Evolutionary conservation across 139 green algal species (phyloP), one percentile per base, ranked within the genome.

Genomic region (Yamagishiella unicocca): DNA sequence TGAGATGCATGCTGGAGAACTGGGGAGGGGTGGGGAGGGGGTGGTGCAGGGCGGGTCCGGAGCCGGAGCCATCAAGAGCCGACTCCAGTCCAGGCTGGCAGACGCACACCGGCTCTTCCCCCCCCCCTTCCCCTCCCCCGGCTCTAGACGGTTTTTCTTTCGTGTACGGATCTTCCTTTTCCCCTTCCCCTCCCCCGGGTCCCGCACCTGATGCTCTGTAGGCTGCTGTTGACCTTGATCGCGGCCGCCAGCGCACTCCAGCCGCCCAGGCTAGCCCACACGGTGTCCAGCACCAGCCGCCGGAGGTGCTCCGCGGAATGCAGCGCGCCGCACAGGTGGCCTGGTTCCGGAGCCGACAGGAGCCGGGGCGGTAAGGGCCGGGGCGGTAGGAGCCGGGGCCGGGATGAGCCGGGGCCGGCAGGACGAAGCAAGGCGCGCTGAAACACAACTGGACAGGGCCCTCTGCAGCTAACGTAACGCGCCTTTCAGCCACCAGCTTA

Each of bases 221-320:
- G 81, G 62, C 64, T 66, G n/a, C 43, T 79, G 82, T 87, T 87
- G 46, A 80, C 67, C 53, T 80, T 87, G 17, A 87, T 24, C 0
- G 82, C 82, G 2, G 82, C 67, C 24, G 25, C 82, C 82, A 87
- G 82, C 46, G 82, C 82, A n/a, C 29, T 54, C 82, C 82, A 87
- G 21, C 82, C 82, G 10, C 40, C 67, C 67, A 17, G 46, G 50
- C 67, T 61, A 6, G 67, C 67, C 82, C 82, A 87, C 45, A 87
- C 82, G 1, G n/a, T 21, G 67, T 80, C 82, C 82, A 87, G 68
- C 3, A 55, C 27, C 82, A 87, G 46, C 24, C 0, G 2, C 2
- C 33, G 24, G 21, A 87, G 35, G 46, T 50, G 33, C 33, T 87
- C 82, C 4, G 67, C 35, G 33, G 33, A 46, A 33, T 71, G 67